These are phyloP conservation scores for Aspergillus heteromorphus DNA, from an alignment of 495 filamentous ascomycete species.

Conservation along the genomic window DNA sequence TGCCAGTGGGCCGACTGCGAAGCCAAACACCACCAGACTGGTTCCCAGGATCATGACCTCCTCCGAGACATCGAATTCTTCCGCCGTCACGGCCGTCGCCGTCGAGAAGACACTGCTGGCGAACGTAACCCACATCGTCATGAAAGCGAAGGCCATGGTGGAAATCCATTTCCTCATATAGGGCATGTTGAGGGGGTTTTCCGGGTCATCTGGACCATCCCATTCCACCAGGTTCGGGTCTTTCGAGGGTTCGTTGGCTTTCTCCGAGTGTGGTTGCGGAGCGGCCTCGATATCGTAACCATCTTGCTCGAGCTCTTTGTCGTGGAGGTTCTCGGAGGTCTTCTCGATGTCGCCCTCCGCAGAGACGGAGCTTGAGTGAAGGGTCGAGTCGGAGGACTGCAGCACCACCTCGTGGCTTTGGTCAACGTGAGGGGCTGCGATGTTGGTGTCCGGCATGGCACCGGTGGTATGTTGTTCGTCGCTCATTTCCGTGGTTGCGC, in stretches of 20 bases:
- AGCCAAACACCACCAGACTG: conserved; percentile 52
- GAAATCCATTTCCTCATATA: conserved; percentile 61
- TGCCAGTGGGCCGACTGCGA: conserved; percentile 46
- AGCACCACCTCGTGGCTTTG: not conserved
- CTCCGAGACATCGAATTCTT: conserved; percentile 45
- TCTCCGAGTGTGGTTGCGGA: conserved; percentile 11
- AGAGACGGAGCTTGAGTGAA: conserved; percentile 9
- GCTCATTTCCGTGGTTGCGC: not conserved
- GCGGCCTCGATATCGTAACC: conserved; percentile 6
- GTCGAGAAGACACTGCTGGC: conserved; percentile 55
- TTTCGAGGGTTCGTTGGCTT: conserved; percentile 17
- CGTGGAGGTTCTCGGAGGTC: not conserved
- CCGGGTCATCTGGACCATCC: conserved; percentile 54
- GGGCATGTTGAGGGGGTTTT: conserved; percentile 68
- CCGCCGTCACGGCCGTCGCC: conserved; percentile 42
- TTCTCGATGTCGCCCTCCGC: conserved; percentile 7
- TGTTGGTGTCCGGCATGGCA: not conserved
- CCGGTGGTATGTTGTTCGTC: not conserved
- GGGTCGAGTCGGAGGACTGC: conserved; percentile 12
- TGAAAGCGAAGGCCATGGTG: conserved; percentile 53
- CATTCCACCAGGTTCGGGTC: conserved; percentile 42
- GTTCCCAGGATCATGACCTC: conserved; percentile 55
- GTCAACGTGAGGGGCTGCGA: not conserved
- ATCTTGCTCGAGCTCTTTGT: conserved; percentile 10
- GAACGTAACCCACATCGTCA: conserved; percentile 59